These are phyloP conservation scores for Pontederia paniculata DNA, from an alignment of 176 grass and related monocot species.

Conservation along the genomic window DNA sequence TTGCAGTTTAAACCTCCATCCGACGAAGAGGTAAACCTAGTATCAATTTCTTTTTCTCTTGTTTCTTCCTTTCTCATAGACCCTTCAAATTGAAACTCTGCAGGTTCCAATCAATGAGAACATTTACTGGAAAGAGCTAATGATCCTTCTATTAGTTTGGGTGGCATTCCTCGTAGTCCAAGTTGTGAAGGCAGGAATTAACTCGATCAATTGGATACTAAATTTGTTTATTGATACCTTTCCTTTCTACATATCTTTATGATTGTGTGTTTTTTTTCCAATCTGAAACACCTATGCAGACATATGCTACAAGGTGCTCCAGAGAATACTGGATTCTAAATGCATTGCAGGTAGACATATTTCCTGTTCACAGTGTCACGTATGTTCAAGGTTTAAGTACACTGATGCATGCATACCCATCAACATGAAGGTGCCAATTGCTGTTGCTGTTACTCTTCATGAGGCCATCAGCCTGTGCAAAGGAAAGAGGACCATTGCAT, in stretches of 20 bases:
- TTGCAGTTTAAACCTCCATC: not conserved
- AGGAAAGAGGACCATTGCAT: constrained; percentile 13
- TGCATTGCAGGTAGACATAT: constrained; percentile 5
- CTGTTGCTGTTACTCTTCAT: constrained; percentile 3
- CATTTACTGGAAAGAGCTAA: constrained; percentile 10
- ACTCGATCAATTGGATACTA: not conserved
- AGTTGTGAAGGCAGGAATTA: constrained; percentile 1
- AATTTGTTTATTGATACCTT: not conserved
- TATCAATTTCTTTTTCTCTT: not conserved
- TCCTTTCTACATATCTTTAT: not conserved
- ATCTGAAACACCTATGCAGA: constrained; percentile 3
- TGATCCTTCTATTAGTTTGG: constrained; percentile 10
- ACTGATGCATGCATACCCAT: not conserved
- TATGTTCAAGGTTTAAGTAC: not conserved
- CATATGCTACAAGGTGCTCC: constrained; percentile 14
- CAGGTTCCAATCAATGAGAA: constrained; percentile 15
- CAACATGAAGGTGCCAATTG: constrained; percentile 8
- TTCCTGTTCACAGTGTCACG: not conserved
- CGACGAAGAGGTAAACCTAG: constrained; percentile 2
- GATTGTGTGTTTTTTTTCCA: not conserved
- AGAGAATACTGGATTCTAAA: constrained; percentile 18
- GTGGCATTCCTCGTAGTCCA: constrained; percentile 15
- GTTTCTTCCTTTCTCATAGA: not conserved
- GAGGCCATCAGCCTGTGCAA: constrained; percentile 7
- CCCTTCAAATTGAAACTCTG: not conserved